Base-by-base conservation (phyloP, 345 rosid genomes). In the Camelina hispida region DNA sequence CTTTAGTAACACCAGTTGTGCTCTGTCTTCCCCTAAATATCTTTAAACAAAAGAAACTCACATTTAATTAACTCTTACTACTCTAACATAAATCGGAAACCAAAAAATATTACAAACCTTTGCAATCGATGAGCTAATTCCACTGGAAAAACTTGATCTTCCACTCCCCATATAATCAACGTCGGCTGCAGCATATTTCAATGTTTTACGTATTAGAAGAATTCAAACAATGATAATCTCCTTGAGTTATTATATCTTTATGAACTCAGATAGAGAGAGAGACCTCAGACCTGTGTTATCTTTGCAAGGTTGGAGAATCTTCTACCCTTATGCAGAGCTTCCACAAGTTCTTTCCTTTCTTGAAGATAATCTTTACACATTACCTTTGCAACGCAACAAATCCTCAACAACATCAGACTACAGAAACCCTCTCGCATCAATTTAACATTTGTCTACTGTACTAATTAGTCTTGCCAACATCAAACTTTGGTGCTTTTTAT, bases 111-210 rank as follows among this genome's bases (percentile, higher is more conserved):
- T 34, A 25, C 28, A 34, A 34, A 86, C 96, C 89, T 87, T 76
- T 79, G 80, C 71, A 94, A 78, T 85, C 96, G 81, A 82, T 85
- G 79, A 30, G 85, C 98, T 78, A 94, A 72, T 78, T 88, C 98
- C 70, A 85, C 60, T 1, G 96, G 98, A 73, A 91, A 94, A 9
- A 94, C 81, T 70, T 78, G 85, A 79, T 94, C 98, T 38, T 86
- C 79, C 72, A 90, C 93, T 76, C 97, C 93, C 97, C 97, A 91
- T 28, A 94, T 82, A 51, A 91, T 66, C 48, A 86, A 81, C 23
- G 89, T 84, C 3, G 91, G 87, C 96, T 91, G 25, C 64, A 35
- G 25, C 64, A 37, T 38, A 11, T 37, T 34, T 18, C 54, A 50
- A 17, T 50, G 23, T 48, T 23, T 28, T 17, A 48, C 50, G 17